These are phyloP conservation scores for Hypholoma sublateritium DNA, from an alignment of 768 basidiomycete genomes.

Conservation along the genomic window DNA sequence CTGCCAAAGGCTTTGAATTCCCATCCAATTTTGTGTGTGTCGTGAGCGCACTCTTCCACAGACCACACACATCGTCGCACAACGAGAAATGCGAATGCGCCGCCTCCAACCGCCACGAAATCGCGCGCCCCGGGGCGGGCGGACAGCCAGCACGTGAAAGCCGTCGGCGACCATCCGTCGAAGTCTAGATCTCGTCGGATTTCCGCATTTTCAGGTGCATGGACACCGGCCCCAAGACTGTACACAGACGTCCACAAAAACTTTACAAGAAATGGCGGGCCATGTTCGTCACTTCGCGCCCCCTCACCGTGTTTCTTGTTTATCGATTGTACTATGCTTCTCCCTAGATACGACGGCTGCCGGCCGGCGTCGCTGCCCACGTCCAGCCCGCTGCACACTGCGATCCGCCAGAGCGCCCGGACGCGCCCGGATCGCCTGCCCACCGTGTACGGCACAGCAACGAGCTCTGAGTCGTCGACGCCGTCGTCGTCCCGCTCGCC, in stretches of 20 bases:
- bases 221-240: not conserved
- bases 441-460: too few species aligned
- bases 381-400: not conserved
- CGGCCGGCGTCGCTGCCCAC: not conserved
- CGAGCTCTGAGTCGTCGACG: too few species aligned
- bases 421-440: not conserved
- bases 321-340: not conserved
- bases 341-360: not conserved
- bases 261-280: not conserved
- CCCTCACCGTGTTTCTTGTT: not conserved
- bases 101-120: too few species aligned
- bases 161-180: not conserved
- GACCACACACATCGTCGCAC: too few species aligned
- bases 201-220: too few species aligned
- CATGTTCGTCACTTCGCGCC: not conserved
- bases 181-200: too few species aligned
- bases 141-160: not conserved
- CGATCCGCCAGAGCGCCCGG: not conserved
- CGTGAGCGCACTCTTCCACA: too few species aligned
- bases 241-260: constrained; percentile 4
- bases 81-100: too few species aligned
- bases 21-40: too few species aligned
- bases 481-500: not conserved
- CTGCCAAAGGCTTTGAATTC: too few species aligned
- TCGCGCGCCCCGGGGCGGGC: too few species aligned